phyloP scores from a whole-genome alignment of 2,329 filamentous ascomycete genomes.

The Fonsecaea pedrosoi region DNA sequence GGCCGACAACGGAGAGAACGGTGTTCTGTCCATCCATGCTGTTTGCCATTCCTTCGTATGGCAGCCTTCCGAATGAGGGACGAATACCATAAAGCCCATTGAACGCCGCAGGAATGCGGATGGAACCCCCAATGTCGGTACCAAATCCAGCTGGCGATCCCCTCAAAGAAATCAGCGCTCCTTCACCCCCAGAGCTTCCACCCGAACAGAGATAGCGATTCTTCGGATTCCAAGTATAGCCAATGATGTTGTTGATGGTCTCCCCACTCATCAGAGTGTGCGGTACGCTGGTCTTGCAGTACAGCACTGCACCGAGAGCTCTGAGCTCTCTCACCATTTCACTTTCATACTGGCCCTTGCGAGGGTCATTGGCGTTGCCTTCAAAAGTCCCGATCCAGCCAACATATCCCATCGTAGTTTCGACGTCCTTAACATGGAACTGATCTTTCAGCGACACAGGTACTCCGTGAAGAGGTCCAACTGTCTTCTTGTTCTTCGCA shows the following conservation, averaged over 20 bases:
- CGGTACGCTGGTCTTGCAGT: slow-evolving; percentile 64
- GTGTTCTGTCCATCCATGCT: slow-evolving; percentile 69
- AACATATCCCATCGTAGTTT: slow-evolving; percentile 68
- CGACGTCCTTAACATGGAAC: slow-evolving; percentile 57
- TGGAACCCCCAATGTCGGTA: slow-evolving; percentile 64
- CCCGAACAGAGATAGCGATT: slow-evolving; percentile 62
- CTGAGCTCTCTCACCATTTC: slow-evolving; percentile 64
- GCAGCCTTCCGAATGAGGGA: slow-evolving; percentile 61
- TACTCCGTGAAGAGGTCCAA: slow-evolving; percentile 68
- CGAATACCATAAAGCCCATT: slow-evolving; percentile 64
- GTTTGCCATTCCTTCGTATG: slow-evolving; percentile 66
- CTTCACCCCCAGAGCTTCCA: slow-evolving; percentile 66
- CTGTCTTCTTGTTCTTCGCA: slow-evolving; percentile 50
- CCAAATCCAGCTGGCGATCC: slow-evolving; percentile 65
- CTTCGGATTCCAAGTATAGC: slow-evolving; percentile 63
- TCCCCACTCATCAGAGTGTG: slow-evolving; percentile 65
- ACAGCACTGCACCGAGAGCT: slow-evolving; percentile 61
- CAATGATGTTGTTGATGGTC: slow-evolving; percentile 68
- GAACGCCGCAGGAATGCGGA: slow-evolving; percentile 66
- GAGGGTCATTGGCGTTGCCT: slow-evolving; percentile 59
- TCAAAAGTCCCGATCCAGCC: slow-evolving; percentile 70
- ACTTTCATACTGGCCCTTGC: slow-evolving; percentile 60
- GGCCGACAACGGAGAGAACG: slow-evolving; percentile 68
- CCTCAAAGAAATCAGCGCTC: slow-evolving; percentile 60
- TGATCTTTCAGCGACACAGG: slow-evolving; percentile 63